Conservation (phyloP, 371 early-diverging fungal species). For the Mucor racemosus region DNA sequence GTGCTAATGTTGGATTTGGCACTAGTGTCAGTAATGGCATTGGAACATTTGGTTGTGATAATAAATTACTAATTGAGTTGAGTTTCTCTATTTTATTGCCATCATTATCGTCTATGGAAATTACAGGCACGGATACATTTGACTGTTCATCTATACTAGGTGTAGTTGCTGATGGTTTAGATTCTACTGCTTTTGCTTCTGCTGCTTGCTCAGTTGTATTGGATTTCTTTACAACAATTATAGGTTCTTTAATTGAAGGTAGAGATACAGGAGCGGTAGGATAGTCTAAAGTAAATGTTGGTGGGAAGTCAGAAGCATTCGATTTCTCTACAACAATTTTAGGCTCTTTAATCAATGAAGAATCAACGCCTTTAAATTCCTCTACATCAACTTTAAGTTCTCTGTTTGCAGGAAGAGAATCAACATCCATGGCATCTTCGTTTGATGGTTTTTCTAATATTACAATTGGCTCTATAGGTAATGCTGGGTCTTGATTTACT, state of each 20-base stretch:
- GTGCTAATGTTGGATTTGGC: neutral
- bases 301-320: too few relatives aligned
- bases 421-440: neutral
- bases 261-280: too few relatives aligned
- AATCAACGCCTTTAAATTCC: too few relatives aligned
- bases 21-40: neutral
- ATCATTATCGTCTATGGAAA: too few relatives aligned
- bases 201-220: too few relatives aligned
- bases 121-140: too few relatives aligned
- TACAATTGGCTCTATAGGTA: neutral
- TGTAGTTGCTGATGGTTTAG: neutral
- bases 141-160: too few relatives aligned
- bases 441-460: neutral
- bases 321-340: neutral
- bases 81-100: too few relatives aligned
- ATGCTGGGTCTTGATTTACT: neutral
- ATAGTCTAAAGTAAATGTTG: too few relatives aligned
- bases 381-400: neutral
- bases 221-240: too few relatives aligned
- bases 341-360: neutral
- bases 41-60: neutral
- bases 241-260: neutral
- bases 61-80: neutral
- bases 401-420: neutral
- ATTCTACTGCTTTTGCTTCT: too few relatives aligned